phyloP scores from a whole-genome alignment of 2,329 filamentous ascomycete species.

The Zasmidium angulare region DNA sequence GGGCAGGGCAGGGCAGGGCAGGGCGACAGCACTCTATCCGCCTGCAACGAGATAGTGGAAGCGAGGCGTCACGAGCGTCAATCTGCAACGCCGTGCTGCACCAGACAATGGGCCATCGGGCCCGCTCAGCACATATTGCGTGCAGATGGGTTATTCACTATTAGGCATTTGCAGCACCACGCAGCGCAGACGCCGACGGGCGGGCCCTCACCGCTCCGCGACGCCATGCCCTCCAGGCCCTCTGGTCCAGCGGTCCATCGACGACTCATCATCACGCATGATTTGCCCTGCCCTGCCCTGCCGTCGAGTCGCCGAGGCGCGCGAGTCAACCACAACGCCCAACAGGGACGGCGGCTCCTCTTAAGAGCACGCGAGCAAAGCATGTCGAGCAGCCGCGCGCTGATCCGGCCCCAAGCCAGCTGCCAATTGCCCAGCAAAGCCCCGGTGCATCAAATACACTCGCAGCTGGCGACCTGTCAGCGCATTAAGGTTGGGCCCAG shows the following conservation, averaged over 20 bases:
- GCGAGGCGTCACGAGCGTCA: neutral
- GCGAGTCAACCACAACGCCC: constrained; percentile 2
- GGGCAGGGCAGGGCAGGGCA: too few species aligned
- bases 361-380: constrained; percentile 5
- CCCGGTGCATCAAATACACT: neutral
- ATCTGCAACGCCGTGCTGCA: neutral
- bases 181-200: neutral
- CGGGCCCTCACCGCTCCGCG: too few species aligned
- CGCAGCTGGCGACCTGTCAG: constrained; percentile 16
- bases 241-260: too few species aligned
- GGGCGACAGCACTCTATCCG: neutral
- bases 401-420: neutral
- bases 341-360: neutral
- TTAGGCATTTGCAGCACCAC: neutral
- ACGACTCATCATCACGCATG: too few species aligned
- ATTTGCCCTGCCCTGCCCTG: too few species aligned
- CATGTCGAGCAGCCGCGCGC: neutral
- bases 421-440: neutral
- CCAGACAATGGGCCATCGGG: neutral
- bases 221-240: too few species aligned
- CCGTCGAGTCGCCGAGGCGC: neutral
- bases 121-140: neutral
- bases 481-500: constrained; percentile 19
- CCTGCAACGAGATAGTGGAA: too few species aligned
- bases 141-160: neutral